Evolutionary conservation across 768 basidiomycete genomes (phyloP).

Genomic region (Amanita fuliginea): DNA sequence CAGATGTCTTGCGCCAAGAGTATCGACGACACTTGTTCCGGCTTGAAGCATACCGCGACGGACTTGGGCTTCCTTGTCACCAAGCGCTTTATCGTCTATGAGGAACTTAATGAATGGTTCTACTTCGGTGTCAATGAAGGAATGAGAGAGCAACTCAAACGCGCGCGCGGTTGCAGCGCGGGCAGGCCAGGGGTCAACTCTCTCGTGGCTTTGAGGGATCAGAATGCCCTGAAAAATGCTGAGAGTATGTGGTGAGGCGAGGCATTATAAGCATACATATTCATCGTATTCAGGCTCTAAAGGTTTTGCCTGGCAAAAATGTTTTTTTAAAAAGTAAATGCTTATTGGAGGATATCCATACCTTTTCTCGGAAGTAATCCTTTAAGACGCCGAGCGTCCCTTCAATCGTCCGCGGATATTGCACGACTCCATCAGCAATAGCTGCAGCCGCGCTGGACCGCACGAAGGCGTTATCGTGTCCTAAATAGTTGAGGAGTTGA

Average conservation of each 20-base stretch:
- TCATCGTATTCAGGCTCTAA: constrained; percentile 88
- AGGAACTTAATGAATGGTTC: constrained; percentile 76
- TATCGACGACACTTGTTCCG: constrained; percentile 71
- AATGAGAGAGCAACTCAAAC: constrained; percentile 57
- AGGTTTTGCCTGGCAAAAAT: constrained; percentile 52
- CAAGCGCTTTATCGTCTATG: constrained; percentile 76
- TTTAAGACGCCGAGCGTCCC: constrained; percentile 43
- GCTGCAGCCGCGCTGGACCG: constrained; percentile 61
- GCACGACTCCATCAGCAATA: constrained; percentile 66
- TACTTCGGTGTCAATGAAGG: constrained; percentile 51
- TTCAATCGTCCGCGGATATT: constrained; percentile 50
- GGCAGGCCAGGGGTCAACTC: constrained; percentile 80
- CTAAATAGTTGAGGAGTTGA: constrained; percentile 56
- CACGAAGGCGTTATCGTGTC: constrained; percentile 73
- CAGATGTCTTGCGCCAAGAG: constrained; percentile 64
- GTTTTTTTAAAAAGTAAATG: background rate
- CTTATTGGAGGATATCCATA: constrained; percentile 12
- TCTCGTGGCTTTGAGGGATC: constrained; percentile 75
- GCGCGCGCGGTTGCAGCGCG: constrained; percentile 64
- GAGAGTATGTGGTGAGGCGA: background rate
- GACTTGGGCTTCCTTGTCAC: constrained; percentile 74
- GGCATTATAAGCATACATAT: constrained; percentile 48
- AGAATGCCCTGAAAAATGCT: constrained; percentile 69
- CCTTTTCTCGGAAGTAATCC: constrained; percentile 78
- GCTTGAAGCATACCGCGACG: constrained; percentile 83